Conservation (phyloP, 148 eudicot species). For the Talinum fruticosum region DNA sequence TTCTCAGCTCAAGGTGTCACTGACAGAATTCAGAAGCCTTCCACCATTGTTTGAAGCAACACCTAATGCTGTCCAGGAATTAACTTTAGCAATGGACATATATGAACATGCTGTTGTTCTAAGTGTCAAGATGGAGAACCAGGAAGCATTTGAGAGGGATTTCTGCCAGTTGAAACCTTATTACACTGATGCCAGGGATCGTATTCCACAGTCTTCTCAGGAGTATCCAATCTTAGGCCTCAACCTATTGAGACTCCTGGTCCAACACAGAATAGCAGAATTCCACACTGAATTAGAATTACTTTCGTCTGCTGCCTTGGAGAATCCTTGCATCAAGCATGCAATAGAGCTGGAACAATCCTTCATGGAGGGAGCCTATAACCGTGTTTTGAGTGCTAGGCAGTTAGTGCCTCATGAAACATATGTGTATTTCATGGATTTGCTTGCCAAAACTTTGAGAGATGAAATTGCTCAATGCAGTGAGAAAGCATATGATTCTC, state of each 20-base stretch:
- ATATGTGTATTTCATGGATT: constrained; percentile 89
- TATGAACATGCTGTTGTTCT: constrained; percentile 93
- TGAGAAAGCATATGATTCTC: constrained; percentile 93
- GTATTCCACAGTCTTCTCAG: constrained; percentile 67
- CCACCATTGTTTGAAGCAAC: constrained; percentile 79
- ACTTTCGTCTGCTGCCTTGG: constrained; percentile 73
- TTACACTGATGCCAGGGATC: constrained; percentile 88
- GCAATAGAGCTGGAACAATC: constrained; percentile 96
- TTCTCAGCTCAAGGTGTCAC: constrained; percentile 73
- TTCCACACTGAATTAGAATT: constrained; percentile 90
- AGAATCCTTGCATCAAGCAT: constrained; percentile 83
- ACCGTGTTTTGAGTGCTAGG: constrained; percentile 92
- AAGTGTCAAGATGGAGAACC: constrained; percentile 92
- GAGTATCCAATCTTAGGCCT: constrained; percentile 83
- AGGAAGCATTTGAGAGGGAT: constrained; percentile 93
- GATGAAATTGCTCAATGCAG: constrained; percentile 98
- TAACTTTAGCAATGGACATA: constrained; percentile 86
- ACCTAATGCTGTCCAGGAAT: constrained; percentile 63
- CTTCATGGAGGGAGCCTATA: constrained; percentile 98
- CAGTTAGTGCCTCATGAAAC: constrained; percentile 93
- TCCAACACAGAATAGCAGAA: constrained; percentile 89
- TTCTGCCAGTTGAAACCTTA: constrained; percentile 94
- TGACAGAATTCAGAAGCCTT: constrained; percentile 74
- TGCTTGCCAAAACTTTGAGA: constrained; percentile 92
- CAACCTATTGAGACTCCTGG: constrained; percentile 87